These are phyloP conservation scores for Acanthamoeba quina DNA, from an alignment of 208 protist genomes.

Conservation along the genomic window DNA sequence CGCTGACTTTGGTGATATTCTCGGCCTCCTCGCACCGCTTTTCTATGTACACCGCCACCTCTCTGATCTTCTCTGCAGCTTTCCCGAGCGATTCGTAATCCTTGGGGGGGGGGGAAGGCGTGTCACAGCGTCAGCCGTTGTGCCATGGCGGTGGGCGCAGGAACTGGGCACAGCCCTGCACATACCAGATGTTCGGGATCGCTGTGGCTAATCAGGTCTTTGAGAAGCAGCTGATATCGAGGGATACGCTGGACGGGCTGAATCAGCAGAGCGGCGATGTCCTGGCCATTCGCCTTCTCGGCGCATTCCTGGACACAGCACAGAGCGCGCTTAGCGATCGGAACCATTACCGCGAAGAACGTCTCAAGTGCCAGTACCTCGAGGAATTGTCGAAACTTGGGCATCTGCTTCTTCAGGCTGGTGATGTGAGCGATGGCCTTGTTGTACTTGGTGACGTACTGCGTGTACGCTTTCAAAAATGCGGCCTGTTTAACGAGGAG, in stretches of 20 bases:
- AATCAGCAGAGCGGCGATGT: background rate
- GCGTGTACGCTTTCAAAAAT: conserved; percentile 66
- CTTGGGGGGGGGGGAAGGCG: background rate
- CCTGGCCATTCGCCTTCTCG: background rate
- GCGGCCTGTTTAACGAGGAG: background rate
- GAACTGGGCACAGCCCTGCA: background rate
- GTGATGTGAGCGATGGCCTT: background rate
- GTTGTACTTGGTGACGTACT: conserved; percentile 57
- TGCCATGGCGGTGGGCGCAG: background rate
- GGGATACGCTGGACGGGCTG: conserved; percentile 52
- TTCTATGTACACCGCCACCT: conserved; percentile 49
- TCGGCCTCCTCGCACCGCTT: conserved; percentile 42
- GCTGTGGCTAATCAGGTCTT: conserved; percentile 38
- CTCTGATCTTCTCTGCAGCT: conserved; percentile 10
- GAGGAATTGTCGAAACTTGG: conserved; percentile 18
- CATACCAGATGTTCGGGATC: conserved; percentile 28
- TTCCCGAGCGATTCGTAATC: conserved; percentile 13
- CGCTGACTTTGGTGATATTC: conserved; percentile 63
- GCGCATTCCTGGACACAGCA: background rate
- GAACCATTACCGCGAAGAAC: too few relatives aligned
- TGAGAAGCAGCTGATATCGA: conserved; percentile 40
- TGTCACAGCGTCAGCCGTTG: background rate
- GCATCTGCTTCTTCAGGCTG: conserved; percentile 41
- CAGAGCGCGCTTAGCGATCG: too few relatives aligned
- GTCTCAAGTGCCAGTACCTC: background rate